Conservation (phyloP, 108 stramenopile species). For the Bacterosira constricta region DNA sequence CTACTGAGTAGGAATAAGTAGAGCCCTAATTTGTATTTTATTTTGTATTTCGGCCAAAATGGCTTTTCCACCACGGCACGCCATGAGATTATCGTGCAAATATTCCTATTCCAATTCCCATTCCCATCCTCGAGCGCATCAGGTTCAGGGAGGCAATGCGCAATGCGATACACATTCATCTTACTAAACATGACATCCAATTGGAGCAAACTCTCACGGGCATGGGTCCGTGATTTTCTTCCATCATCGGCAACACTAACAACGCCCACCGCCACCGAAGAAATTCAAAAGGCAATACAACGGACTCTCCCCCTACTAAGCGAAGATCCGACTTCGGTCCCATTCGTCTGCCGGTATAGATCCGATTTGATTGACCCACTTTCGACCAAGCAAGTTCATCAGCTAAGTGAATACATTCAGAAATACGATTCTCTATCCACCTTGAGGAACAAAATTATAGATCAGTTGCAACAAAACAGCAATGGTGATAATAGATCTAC, state of each 20-base stretch:
- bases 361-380: slow-evolving; percentile 61
- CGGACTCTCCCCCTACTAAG: slow-evolving; percentile 51
- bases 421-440: slow-evolving; percentile 35
- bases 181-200: not conserved
- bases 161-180: slow-evolving; percentile 1
- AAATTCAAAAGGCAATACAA: slow-evolving; percentile 24
- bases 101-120: too few relatives aligned
- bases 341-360: slow-evolving; percentile 71
- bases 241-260: too few relatives aligned
- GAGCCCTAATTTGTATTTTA: too few relatives aligned
- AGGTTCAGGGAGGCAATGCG: too few relatives aligned
- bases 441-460: slow-evolving; percentile 51
- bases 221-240: slow-evolving; percentile 1
- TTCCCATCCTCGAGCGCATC: too few relatives aligned
- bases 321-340: slow-evolving; percentile 55
- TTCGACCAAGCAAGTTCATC: slow-evolving; percentile 58
- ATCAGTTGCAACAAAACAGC: slow-evolving; percentile 10
- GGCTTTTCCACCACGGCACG: too few relatives aligned
- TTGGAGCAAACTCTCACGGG: not conserved
- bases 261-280: not conserved
- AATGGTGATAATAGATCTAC: not conserved
- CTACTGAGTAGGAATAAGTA: too few relatives aligned
- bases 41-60: too few relatives aligned
- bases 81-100: too few relatives aligned
- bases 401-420: slow-evolving; percentile 40